Conservation (phyloP, 2,329 filamentous ascomycete genomes). For the Exophiala xenobiotica region DNA sequence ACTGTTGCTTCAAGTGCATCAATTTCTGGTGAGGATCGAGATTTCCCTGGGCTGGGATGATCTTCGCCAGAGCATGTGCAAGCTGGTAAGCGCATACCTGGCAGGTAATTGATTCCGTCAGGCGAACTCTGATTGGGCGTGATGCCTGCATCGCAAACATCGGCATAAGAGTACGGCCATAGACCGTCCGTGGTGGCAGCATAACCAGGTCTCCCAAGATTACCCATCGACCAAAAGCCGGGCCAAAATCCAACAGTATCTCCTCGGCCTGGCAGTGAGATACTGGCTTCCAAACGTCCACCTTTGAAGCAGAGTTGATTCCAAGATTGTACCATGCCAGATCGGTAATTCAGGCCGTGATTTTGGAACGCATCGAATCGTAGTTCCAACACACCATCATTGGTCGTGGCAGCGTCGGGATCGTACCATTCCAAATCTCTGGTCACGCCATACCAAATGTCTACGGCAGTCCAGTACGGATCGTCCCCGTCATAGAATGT, state of each 20-base stretch:
- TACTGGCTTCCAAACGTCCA: conserved; percentile 67
- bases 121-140: conserved; percentile 69
- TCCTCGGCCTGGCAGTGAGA: conserved; percentile 66
- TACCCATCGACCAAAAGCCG: conserved; percentile 74
- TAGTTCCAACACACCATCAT: conserved; percentile 62
- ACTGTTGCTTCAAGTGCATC: conserved; percentile 71
- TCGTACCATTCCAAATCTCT: conserved; percentile 72
- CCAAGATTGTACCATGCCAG: conserved; percentile 74
- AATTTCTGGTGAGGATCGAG: conserved; percentile 68
- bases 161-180: conserved; percentile 72
- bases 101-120: conserved; percentile 65
- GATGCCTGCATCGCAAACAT: conserved; percentile 68
- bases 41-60: conserved; percentile 64
- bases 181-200: conserved; percentile 68
- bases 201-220: conserved; percentile 68
- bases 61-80: conserved; percentile 65
- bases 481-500: conserved; percentile 72
- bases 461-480: conserved; percentile 65
- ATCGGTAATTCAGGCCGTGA: conserved; percentile 65
- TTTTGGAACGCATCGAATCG: conserved; percentile 65
- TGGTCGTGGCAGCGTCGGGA: conserved; percentile 64
- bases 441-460: conserved; percentile 72
- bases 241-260: conserved; percentile 71
- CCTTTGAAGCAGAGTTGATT: conserved; percentile 73
- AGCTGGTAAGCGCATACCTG: conserved; percentile 68